Percentiles rank a stretch among this genome's conserved stretches.
These are phyloP conservation scores for Simmondsia chinensis DNA, from an alignment of 148 eudicot genomes.

Conservation along the genomic window DNA sequence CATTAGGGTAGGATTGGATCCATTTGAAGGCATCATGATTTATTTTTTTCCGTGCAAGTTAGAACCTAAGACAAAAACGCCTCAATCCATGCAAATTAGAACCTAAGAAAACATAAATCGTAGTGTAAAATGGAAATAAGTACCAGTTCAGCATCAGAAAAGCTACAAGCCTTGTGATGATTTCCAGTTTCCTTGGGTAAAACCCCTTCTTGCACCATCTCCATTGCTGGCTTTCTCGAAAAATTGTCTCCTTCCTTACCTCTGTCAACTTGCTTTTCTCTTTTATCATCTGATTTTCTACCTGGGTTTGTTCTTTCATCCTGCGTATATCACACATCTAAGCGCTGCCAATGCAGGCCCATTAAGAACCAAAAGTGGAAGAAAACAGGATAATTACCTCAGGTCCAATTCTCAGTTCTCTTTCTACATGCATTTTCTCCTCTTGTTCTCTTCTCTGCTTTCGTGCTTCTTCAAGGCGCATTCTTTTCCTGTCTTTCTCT, in stretches of 20 bases:
- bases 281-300: slow-evolving; percentile 20
- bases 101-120: slow-evolving; percentile 20
- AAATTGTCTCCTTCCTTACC: slow-evolving; percentile 16
- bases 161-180: too few species aligned
- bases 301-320: slow-evolving; percentile 22
- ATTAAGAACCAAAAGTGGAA: slow-evolving; percentile 3
- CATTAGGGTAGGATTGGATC: too few species aligned
- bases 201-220: slow-evolving; percentile 10
- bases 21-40: too few species aligned
- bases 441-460: slow-evolving; percentile 42
- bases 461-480: slow-evolving; percentile 57
- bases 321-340: slow-evolving; percentile 22
- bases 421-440: slow-evolving; percentile 37
- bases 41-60: too few species aligned
- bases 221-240: slow-evolving; percentile 16
- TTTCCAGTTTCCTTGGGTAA: too few species aligned
- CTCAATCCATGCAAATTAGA: slow-evolving; percentile 27
- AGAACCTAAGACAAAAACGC: slow-evolving; percentile 14
- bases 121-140: slow-evolving; percentile 13
- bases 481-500: slow-evolving; percentile 67
- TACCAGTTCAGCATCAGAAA: slow-evolving; percentile 14
- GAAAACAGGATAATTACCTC: slow-evolving; percentile 19
- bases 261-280: slow-evolving; percentile 13
- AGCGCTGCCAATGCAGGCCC: slow-evolving; percentile 10
- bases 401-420: slow-evolving; percentile 23